Base-by-base conservation (phyloP, 1,139 yeast genomes). In the Hansenula anomala region DNA sequence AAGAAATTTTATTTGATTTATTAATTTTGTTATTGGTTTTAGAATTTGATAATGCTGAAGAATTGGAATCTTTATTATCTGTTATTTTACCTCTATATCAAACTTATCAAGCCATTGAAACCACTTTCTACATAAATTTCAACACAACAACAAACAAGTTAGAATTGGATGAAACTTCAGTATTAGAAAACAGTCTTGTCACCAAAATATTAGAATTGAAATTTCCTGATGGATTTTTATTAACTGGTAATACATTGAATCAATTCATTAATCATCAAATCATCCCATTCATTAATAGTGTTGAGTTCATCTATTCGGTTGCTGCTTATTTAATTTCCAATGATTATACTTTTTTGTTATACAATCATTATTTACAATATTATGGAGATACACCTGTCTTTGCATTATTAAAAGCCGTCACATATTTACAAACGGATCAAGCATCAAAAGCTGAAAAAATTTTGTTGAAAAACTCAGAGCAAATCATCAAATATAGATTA, bases 1-100 rank as follows among this genome's bases (percentile, higher is more conserved):
- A 47, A 30, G 57, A 55, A 4, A 38, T 63, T 6, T 37, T 61
- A 13, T 46, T 58, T 37, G 63, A 63, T 6, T 36, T 67, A 6
- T 39, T 64, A 17, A 50, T 70, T 17, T 49, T 72, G 26, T 49
- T 71, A 26, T 45, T 69, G 20, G 62, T 71, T 1, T 40, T 57
- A 36, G 52, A 55, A 36, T 55, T 56, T 36, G 53, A 52, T 15
- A 48, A 51, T n/a, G 48, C 51, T 25, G 42, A 40, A 11, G 38
- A 44, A 13, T 28, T 54, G 4, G 42, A 42, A 15, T 24, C 35
- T 1, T 38, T 45, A 9, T 41, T 55, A 9, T 37, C 32, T 10
- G 43, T 45, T 28, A 38, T 53, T 6, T 28, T 54, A 11, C 36
- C 41, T 16, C 17, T 45, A 9, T 42, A 47, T 28, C 40, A 46